These are phyloP conservation scores for Ogataea populi-albae DNA, from an alignment of 805 yeast genomes.

Conservation along the genomic window DNA sequence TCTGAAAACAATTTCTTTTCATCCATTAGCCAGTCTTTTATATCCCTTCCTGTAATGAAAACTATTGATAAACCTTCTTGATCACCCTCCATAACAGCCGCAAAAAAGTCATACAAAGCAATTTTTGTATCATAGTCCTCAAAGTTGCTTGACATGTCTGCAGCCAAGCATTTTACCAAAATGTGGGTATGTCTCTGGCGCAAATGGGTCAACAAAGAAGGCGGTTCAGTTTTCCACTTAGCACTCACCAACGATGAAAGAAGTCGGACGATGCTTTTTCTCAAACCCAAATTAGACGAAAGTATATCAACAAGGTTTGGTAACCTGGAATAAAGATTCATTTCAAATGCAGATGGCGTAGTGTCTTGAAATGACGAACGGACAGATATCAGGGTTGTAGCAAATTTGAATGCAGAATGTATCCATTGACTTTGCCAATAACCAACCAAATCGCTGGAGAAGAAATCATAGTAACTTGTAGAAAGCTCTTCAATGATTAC, in stretches of 20 bases:
- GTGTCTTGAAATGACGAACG: slow-evolving; percentile 46
- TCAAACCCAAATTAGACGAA: slow-evolving; percentile 44
- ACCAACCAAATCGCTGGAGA: slow-evolving; percentile 38
- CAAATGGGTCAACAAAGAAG: slow-evolving; percentile 78
- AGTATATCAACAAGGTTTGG: slow-evolving; percentile 59
- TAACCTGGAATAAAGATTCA: slow-evolving; percentile 50
- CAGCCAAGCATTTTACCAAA: slow-evolving; percentile 56
- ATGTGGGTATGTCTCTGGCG: slow-evolving; percentile 62
- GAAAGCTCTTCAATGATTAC: slow-evolving; percentile 48
- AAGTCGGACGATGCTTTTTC: slow-evolving; percentile 51
- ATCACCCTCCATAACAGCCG: slow-evolving; percentile 64
- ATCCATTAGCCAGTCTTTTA: slow-evolving; percentile 29
- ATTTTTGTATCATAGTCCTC: slow-evolving; percentile 53
- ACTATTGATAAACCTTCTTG: slow-evolving; percentile 77
- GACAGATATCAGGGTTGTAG: slow-evolving; percentile 53
- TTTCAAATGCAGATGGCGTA: slow-evolving; percentile 65
- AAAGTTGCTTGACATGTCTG: slow-evolving; percentile 57
- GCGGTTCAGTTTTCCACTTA: slow-evolving; percentile 56
- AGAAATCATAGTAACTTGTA: slow-evolving; percentile 12
- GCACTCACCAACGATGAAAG: slow-evolving; percentile 57
- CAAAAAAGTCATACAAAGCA: slow-evolving; percentile 58
- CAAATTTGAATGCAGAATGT: slow-evolving; percentile 49
- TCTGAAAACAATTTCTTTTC: slow-evolving; percentile 12
- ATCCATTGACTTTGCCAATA: slow-evolving; percentile 50
- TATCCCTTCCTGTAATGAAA: slow-evolving; percentile 59